Conservation (phyloP, 805 yeast genomes). For the Ogataea sp. region DNA sequence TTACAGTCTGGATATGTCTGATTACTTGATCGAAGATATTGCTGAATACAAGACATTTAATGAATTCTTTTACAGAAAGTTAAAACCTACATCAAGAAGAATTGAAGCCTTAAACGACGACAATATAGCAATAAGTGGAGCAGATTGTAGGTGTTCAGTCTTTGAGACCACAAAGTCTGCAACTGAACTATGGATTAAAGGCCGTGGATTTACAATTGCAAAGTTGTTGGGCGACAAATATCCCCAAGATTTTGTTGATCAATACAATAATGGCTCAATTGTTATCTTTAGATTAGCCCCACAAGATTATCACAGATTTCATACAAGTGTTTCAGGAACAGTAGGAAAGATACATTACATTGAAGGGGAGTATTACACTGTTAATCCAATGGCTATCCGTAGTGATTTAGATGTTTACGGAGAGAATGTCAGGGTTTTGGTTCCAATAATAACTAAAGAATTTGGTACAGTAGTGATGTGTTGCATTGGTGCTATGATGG, state of each 20-base stretch:
- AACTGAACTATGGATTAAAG: conserved; percentile 83
- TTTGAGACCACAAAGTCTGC: conserved; percentile 55
- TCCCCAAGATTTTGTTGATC: conserved; percentile 22
- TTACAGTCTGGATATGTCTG: conserved; percentile 69
- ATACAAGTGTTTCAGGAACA: conserved; percentile 73
- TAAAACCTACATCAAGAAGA: conserved; percentile 64
- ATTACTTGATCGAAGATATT: conserved; percentile 46
- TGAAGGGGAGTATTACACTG: conserved; percentile 91
- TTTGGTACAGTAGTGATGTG: conserved; percentile 75
- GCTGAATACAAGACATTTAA: conserved; percentile 62
- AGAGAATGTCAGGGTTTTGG: conserved; percentile 73
- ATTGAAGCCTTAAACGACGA: conserved; percentile 49
- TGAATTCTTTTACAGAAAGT: conserved; percentile 77
- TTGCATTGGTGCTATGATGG: conserved; percentile 98
- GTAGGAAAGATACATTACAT: conserved; percentile 61
- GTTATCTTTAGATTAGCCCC: conserved; percentile 90
- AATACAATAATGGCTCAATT: conserved; percentile 49
- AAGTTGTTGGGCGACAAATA: conserved; percentile 47
- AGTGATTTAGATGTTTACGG: conserved; percentile 87
- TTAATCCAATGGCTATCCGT: conserved; percentile 94
- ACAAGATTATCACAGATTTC: conserved; percentile 94
- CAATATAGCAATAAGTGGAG: conserved; percentile 60
- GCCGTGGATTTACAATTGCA: conserved; percentile 60
- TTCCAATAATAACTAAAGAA: conserved; percentile 67
- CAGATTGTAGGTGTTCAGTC: conserved; percentile 79